Evolutionary conservation across 2,329 filamentous ascomycete genomes (phyloP), one percentile per base, ranked within the genome.

Genomic region (Colletotrichum liriopes): DNA sequence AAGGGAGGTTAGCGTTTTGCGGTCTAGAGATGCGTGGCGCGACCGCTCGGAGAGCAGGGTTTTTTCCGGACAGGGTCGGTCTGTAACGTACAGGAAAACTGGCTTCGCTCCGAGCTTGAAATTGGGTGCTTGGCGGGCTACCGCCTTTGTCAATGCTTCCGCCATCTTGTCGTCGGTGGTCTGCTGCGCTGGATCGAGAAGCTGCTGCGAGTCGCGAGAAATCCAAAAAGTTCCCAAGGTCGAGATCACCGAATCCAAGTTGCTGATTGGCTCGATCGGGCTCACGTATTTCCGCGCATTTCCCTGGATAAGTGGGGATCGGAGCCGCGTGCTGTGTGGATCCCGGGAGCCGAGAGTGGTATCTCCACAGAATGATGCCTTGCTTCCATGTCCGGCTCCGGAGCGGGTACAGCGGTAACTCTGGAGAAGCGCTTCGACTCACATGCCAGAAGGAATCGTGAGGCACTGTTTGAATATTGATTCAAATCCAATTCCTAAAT

Each of bases 41-140:
- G 37, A 52, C 16, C 47, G 55, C 37, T 63, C 23, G 32, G 37
- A 8, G 65, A 49, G 41, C 12, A 29, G 39, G 54, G n/a, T 55
- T 45, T 37, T 26, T 14, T 16, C 5, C 26, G 35, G 4, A 37
- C 20, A 23, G 26, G 49, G 55, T 39, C 14, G 16, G 29, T 7
- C 11, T 29, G 39, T 41, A 49, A 80, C 87, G 74, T 79, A 91
- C 89, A 91, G 79, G 74, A 84, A 91, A 55, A 91, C 79, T 76
- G 89, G 81, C 78, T 90, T 90, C 72, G 80, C 79, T 41, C 89
- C 89, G 65, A 89, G 78, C 75, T 78, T 84, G 75, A 88, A 88
- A 75, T 78, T 79, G 63, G 85, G 84, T 72, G 80, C 78, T 77
- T 82, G 80, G 72, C 82, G 81, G 74, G 81, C 81, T 47, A 79